These are phyloP conservation scores for Globisporangium okanoganense DNA, from an alignment of 352 stramenopile genomes.

Conservation along the genomic window DNA sequence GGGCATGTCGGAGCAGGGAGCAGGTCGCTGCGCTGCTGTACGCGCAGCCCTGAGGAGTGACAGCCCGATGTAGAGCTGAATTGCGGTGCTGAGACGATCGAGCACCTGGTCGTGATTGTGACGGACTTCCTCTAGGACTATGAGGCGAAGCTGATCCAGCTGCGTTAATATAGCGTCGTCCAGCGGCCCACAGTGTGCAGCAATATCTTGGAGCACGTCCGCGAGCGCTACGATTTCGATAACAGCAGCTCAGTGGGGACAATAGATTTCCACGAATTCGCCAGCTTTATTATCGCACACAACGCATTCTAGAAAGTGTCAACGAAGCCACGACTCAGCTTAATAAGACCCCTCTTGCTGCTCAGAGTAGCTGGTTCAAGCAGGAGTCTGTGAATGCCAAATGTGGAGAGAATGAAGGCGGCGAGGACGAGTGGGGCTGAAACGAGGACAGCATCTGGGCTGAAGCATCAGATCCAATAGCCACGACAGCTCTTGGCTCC, in stretches of 20 bases:
- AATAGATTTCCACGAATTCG: slow-evolving; percentile 58
- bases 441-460: slow-evolving; percentile 22
- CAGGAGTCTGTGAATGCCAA: not conserved
- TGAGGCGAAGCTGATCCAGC: slow-evolving; percentile 24
- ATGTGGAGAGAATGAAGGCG: not conserved
- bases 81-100: slow-evolving; percentile 17
- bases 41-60: not conserved
- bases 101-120: slow-evolving; percentile 50
- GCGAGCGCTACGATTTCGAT: slow-evolving; percentile 64
- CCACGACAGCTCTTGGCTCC: not conserved
- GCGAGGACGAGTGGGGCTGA: slow-evolving; percentile 52
- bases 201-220: slow-evolving; percentile 57
- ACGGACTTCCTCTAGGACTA: slow-evolving; percentile 67
- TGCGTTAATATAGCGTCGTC: slow-evolving; percentile 36
- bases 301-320: slow-evolving; percentile 14
- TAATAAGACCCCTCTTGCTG: not conserved
- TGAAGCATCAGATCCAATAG: not conserved
- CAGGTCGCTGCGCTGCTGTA: slow-evolving; percentile 22
- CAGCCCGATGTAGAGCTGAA: slow-evolving; percentile 2
- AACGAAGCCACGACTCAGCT: not conserved
- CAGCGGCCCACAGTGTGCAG: slow-evolving; percentile 47
- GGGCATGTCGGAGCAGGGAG: slow-evolving; percentile 18
- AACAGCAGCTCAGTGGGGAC: slow-evolving; percentile 11
- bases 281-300: slow-evolving; percentile 18
- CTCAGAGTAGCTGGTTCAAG: slow-evolving; percentile 4